These are phyloP conservation scores for Sextonia rubra DNA, from an alignment of 164 flowering plant genomes.

Conservation along the genomic window DNA sequence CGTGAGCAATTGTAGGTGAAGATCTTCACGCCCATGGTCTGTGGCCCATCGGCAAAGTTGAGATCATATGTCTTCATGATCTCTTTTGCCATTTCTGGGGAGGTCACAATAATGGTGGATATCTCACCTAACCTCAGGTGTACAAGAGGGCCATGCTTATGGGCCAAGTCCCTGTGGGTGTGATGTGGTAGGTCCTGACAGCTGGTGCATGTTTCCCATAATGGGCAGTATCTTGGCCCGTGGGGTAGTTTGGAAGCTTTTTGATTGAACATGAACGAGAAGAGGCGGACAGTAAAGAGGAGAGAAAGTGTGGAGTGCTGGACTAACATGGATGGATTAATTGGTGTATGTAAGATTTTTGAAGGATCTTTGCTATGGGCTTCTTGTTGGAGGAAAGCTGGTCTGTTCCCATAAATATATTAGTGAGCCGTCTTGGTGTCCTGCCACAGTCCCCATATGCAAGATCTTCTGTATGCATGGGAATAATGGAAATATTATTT, in stretches of 20 bases:
- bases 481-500: no score
- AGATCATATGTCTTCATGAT: slow-evolving; percentile 21
- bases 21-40: background rate
- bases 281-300: background rate
- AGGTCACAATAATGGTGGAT: slow-evolving; percentile 1
- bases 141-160: slow-evolving; percentile 7
- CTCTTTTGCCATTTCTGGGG: slow-evolving; percentile 12
- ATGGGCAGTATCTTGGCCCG: slow-evolving; percentile 6
- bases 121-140: slow-evolving; percentile 5
- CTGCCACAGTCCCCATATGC: no score
- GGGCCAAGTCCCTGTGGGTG: background rate
- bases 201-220: slow-evolving; percentile 10
- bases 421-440: no score
- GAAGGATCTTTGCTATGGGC: no score
- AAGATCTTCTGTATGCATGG: no score
- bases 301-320: background rate
- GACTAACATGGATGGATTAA: background rate
- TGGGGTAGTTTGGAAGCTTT: slow-evolving; percentile 5
- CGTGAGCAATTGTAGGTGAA: slow-evolving; percentile 5
- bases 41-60: slow-evolving; percentile 12
- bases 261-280: background rate
- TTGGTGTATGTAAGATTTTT: no score
- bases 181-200: background rate
- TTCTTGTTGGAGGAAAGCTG: no score
- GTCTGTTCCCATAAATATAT: no score